Percentiles rank a stretch among this genome's conserved stretches.
Evolutionary conservation across 192 early-diverging fungal species (phyloP).

Genomic region (Linnemannia exigua): DNA sequence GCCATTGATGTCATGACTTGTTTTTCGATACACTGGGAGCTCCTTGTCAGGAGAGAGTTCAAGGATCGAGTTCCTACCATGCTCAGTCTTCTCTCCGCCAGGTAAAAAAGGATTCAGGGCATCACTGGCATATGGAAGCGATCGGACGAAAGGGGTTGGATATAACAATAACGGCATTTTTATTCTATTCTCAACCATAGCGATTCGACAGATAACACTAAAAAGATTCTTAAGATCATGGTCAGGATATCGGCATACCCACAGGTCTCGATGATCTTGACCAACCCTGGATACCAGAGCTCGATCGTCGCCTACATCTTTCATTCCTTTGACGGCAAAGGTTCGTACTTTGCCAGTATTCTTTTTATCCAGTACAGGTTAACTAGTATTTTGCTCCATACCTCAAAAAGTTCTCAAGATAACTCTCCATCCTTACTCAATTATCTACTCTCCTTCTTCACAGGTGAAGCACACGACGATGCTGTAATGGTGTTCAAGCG

Average conservation of each 20-base stretch:
- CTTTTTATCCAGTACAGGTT: background rate
- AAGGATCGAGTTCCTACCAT: constrained; percentile 42
- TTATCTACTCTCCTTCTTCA: background rate
- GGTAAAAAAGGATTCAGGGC: no score
- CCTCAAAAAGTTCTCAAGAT: background rate
- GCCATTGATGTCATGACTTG: constrained; percentile 45
- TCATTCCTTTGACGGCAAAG: constrained; percentile 22
- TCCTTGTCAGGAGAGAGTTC: constrained; percentile 43
- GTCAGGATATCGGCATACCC: constrained; percentile 41
- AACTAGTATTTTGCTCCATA: background rate
- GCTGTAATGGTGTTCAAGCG: constrained; percentile 28
- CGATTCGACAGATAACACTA: constrained; percentile 32
- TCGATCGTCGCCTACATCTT: constrained; percentile 30
- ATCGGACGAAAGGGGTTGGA: background rate
- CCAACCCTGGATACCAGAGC: constrained; percentile 38
- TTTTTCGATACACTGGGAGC: constrained; percentile 39
- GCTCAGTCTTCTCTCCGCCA: constrained; percentile 35
- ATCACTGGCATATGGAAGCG: background rate
- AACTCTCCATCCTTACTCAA: background rate
- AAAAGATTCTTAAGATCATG: constrained; percentile 47
- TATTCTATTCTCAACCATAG: background rate
- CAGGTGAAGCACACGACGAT: constrained; percentile 35
- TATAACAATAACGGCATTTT: background rate
- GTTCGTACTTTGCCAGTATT: constrained; percentile 5
- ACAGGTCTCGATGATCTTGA: constrained; percentile 37